These are phyloP conservation scores for Sugiyamaella smithiae DNA, from an alignment of 805 yeast species.

Conservation along the genomic window DNA sequence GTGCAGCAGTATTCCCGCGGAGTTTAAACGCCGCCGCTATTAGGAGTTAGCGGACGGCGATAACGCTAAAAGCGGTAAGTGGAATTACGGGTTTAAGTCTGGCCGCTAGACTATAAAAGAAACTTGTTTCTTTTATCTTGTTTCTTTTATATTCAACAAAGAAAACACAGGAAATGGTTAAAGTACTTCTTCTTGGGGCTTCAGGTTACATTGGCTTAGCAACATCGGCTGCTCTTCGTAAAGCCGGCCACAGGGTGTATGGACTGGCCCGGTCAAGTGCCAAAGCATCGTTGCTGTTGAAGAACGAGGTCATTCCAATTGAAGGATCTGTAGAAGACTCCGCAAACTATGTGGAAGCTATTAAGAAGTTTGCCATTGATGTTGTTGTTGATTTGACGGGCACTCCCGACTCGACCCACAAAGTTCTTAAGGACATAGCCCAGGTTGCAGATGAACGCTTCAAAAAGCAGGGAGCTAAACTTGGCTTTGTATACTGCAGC, in stretches of 20 bases:
- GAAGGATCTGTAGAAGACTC: constrained; percentile 11
- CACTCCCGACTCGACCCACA: not conserved
- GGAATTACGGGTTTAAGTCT: no score
- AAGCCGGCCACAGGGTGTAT: constrained; percentile 11
- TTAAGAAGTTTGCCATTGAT: constrained; percentile 13
- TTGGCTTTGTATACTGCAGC: constrained; percentile 11
- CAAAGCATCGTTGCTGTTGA: constrained; percentile 4
- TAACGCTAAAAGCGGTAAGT: no score
- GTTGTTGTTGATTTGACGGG: constrained; percentile 15
- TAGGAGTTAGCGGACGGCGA: no score
- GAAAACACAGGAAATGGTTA: constrained; percentile 6
- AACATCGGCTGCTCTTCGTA: constrained; percentile 1
- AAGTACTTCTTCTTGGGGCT: constrained; percentile 17
- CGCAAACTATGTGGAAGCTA: not conserved
- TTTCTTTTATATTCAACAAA: no score
- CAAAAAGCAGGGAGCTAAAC: not conserved
- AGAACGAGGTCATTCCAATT: constrained; percentile 12
- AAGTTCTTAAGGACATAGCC: not conserved
- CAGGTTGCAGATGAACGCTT: constrained; percentile 1
- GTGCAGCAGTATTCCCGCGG: no score
- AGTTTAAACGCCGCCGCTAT: no score
- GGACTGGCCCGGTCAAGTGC: constrained; percentile 15
- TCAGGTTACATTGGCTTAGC: constrained; percentile 16
- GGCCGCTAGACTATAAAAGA: no score
- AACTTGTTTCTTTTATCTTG: no score